Evolutionary conservation across 2,329 filamentous ascomycete genomes (phyloP).

Genomic region (Alternaria hordeiaustralica): DNA sequence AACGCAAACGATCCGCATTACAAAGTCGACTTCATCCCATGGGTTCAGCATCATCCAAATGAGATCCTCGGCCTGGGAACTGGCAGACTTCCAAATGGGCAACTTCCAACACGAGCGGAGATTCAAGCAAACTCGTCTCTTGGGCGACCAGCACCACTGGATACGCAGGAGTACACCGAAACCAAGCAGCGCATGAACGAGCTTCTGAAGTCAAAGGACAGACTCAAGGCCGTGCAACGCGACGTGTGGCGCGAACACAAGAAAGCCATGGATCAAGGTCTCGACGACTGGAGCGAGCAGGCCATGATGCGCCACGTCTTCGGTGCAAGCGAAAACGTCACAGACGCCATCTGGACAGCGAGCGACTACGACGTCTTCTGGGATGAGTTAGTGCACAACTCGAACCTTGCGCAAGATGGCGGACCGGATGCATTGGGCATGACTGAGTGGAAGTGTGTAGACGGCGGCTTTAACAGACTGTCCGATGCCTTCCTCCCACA

Average conservation of each 20-base stretch:
- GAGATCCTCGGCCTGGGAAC: not conserved
- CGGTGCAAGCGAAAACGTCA: not conserved
- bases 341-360: not conserved
- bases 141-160: not conserved
- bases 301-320: not conserved
- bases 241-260: not conserved
- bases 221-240: not conserved
- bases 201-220: not conserved
- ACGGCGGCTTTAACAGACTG: not conserved
- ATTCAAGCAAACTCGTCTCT: not conserved
- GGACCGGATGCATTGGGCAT: not conserved
- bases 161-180: not conserved
- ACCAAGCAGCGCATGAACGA: not conserved
- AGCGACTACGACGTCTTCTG: slow-evolving; percentile 7
- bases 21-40: not conserved
- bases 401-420: not conserved
- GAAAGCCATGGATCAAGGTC: not conserved
- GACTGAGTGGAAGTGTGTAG: not conserved
- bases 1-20: not conserved
- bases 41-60: not conserved
- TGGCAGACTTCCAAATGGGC: not conserved
- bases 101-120: not conserved
- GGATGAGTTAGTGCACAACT: slow-evolving; percentile 4
- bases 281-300: not conserved
- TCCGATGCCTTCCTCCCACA: not conserved